A percentile compares a stretch with the other conserved stretches of the same genome.
Conservation (phyloP, 176 grass and related monocot genomes). For the Ensete ventricosum region DNA sequence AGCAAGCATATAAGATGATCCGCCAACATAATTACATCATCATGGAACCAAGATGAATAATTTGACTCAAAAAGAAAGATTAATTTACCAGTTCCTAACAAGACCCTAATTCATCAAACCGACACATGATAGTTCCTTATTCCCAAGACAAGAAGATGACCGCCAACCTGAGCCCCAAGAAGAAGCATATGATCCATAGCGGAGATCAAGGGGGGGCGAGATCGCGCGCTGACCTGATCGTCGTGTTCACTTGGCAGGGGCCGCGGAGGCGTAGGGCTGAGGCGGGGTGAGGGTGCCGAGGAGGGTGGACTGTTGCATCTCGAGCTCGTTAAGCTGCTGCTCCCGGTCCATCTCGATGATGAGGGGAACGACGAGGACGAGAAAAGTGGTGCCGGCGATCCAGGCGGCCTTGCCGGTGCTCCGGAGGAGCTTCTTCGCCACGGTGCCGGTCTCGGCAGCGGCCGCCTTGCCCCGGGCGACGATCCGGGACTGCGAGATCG, state of each 20-base stretch:
- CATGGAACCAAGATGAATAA: too few relatives aligned
- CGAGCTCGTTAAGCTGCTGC: conserved; percentile 68
- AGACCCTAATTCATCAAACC: too few relatives aligned
- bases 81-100: too few relatives aligned
- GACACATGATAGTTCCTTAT: too few relatives aligned
- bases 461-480: conserved; percentile 36
- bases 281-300: conserved; percentile 33
- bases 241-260: conserved; percentile 28
- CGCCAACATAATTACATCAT: too few relatives aligned
- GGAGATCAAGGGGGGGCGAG: too few relatives aligned
- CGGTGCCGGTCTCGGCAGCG: conserved; percentile 26
- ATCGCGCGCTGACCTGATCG: too few relatives aligned
- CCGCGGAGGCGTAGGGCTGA: background rate
- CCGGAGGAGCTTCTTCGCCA: conserved; percentile 53
- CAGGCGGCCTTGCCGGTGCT: conserved; percentile 82
- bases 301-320: conserved; percentile 60
- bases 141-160: too few relatives aligned
- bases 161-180: too few relatives aligned
- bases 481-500: conserved; percentile 43
- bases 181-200: too few relatives aligned
- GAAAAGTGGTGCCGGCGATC: conserved; percentile 86
- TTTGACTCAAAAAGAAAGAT: too few relatives aligned
- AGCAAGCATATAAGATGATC: too few relatives aligned
- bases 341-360: conserved; percentile 91
- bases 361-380: conserved; percentile 66